A percentile compares a stretch with the other conserved stretches of the same genome.
These are phyloP conservation scores for Verbascum thapsus DNA, from an alignment of 257 asterid genomes.

Conservation along the genomic window DNA sequence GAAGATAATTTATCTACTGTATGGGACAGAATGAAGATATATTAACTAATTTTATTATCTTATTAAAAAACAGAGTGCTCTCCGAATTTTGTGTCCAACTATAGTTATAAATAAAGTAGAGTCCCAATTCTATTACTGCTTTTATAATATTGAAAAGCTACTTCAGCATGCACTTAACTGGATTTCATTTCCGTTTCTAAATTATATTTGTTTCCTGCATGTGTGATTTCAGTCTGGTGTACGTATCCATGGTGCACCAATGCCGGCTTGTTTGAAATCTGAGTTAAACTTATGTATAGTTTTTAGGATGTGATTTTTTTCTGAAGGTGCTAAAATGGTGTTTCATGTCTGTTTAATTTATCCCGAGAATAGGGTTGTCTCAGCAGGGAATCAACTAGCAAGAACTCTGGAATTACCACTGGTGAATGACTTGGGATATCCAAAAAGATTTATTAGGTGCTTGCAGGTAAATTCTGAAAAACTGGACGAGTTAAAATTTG, in stretches of 20 bases:
- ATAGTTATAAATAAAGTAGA: too few species aligned
- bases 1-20: too few species aligned
- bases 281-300: neutral
- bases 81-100: too few species aligned
- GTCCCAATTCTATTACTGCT: too few species aligned
- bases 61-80: too few species aligned
- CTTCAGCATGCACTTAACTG: neutral
- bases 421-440: slow-evolving; percentile 67
- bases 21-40: too few species aligned
- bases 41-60: too few species aligned
- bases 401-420: slow-evolving; percentile 48
- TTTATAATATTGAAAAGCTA: neutral
- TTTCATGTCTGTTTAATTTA: slow-evolving; percentile 4
- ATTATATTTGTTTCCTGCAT: neutral
- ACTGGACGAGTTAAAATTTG: neutral
- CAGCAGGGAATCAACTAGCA: slow-evolving; percentile 39
- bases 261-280: neutral
- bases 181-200: too few species aligned
- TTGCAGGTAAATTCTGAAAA: slow-evolving; percentile 53
- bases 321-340: neutral
- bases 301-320: neutral
- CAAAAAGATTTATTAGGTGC: slow-evolving; percentile 56
- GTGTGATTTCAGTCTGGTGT: neutral
- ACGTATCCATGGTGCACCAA: neutral
- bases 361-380: slow-evolving; percentile 36